phyloP scores from a whole-genome alignment of 75 land plant genomes.

The Sequoia sempervirens region DNA sequence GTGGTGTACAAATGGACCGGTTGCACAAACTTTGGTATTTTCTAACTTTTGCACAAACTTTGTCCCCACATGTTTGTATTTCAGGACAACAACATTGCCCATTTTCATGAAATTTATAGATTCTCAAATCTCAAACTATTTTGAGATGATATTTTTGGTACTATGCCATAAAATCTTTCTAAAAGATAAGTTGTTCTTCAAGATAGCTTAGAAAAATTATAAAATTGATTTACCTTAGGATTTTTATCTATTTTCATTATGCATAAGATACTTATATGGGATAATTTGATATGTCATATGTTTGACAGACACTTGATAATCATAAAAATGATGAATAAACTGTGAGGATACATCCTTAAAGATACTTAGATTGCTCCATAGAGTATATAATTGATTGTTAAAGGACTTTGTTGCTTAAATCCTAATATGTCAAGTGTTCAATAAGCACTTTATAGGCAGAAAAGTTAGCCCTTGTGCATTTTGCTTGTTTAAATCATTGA shows the following conservation, averaged over 20 bases:
- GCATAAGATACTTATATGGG: background rate
- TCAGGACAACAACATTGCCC: background rate
- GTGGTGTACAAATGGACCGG: slow-evolving; percentile 99
- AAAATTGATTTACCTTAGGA: background rate
- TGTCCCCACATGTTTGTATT: background rate
- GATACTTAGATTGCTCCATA: too few species aligned
- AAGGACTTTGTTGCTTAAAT: too few species aligned
- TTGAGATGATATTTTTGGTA: background rate
- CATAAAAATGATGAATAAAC: background rate
- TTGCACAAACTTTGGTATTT: slow-evolving; percentile 88
- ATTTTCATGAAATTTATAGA: background rate
- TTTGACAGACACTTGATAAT: background rate
- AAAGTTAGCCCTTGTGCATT: too few species aligned
- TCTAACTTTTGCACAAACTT: background rate
- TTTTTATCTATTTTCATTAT: background rate
- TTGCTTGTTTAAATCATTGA: too few species aligned
- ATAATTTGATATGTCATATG: background rate
- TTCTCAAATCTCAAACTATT: background rate
- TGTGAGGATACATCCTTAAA: background rate
- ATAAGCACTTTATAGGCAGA: too few species aligned
- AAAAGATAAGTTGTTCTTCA: background rate
- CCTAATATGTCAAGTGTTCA: too few species aligned
- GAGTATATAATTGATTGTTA: too few species aligned
- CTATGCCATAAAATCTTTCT: background rate
- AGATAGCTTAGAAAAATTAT: background rate